Evolutionary conservation across 1,284 basidiomycete genomes (phyloP).

Genomic region (Ceratobasidium sp.): DNA sequence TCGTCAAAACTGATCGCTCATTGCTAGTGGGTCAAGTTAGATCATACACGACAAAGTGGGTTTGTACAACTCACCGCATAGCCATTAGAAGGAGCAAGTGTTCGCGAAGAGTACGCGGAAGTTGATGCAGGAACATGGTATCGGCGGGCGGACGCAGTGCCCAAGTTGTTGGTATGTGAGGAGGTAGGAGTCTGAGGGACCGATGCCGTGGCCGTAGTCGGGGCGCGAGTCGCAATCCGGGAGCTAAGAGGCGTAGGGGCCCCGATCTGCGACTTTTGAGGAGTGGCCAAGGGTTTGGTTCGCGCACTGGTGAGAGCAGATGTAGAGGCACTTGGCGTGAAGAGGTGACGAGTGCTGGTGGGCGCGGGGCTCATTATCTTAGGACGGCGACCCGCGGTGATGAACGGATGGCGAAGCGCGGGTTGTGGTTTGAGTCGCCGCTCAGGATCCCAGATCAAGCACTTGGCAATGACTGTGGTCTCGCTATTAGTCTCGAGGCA

Average conservation of each 20-base stretch:
- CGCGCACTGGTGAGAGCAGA: conserved; percentile 57
- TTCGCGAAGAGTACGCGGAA: conserved; percentile 43
- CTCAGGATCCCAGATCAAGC: conserved; percentile 98
- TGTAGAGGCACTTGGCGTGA: conserved; percentile 64
- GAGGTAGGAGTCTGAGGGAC: conserved; percentile 43
- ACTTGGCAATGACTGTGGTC: conserved; percentile 85
- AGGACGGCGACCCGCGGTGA: conserved; percentile 70
- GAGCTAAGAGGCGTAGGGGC: conserved; percentile 86
- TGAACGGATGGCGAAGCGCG: conserved; percentile 92
- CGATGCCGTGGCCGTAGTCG: conserved; percentile 58
- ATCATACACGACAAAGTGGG: background rate
- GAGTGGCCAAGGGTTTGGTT: conserved; percentile 70
- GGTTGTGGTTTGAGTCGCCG: conserved; percentile 93
- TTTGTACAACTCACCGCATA: conserved; percentile 26
- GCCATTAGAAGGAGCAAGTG: conserved; percentile 40
- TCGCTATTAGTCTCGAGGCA: conserved; percentile 55
- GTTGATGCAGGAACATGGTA: conserved; percentile 43
- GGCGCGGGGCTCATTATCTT: conserved; percentile 60
- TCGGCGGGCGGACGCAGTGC: conserved; percentile 37
- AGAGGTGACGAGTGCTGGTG: conserved; percentile 66
- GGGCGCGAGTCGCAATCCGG: conserved; percentile 68
- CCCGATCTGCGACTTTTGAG: conserved; percentile 87
- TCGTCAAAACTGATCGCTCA: conserved; percentile 40
- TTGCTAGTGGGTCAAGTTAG: conserved; percentile 15
- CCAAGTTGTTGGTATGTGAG: conserved; percentile 43